Base-by-base conservation (phyloP, 1,139 yeast genomes). In the Wickerhamomyces sp. region DNA sequence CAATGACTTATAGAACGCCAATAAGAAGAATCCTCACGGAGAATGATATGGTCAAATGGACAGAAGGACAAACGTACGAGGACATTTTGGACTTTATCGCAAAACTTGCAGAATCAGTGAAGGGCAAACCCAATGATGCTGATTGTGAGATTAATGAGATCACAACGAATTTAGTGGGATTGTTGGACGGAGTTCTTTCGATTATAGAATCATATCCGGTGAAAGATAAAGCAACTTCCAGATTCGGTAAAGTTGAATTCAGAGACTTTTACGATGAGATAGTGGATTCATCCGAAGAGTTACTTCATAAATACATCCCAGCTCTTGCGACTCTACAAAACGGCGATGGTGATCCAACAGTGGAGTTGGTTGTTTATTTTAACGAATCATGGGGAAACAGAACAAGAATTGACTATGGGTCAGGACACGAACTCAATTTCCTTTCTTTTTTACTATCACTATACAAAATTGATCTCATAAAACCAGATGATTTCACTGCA, bases 401-500 rank as follows among this genome's bases (percentile, higher is more conserved):
- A 38, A 73, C 75, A 3, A 69, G 99, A 53, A 86, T 91, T 20
- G 99, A 91, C 58, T 91, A 88, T 57, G 99, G 99, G 0, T 85
- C 96, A 5, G 98, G 98, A 17, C 99, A 91, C 57, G 99, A 91
- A 57, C 67, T 91, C 40, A 89, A 88, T 55, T 89, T 91, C 52
- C 51, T 89, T 1, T 74, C 84, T 32, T 83, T 86, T 48, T 62
- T 87, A 29, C 64, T 75, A 24, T 76, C 86, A 32, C 59, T 85
- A 7, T 41, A 68, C 22, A 58, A 70, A 39, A 61, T 76, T 16
- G 58, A 58, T 0, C 38, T 70, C 9, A 44, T 75, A 20, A 49
- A 55, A n/a, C 39, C 54, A 2, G 43, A 51, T 1, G 80, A 75
- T 41, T 70, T 70, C 45, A 58, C 72, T 5, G 76, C 79, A 11